A percentile compares a stretch with the other conserved stretches of the same genome.
These are phyloP conservation scores for Porcisia deanei DNA, from an alignment of 208 protist species.

Conservation along the genomic window DNA sequence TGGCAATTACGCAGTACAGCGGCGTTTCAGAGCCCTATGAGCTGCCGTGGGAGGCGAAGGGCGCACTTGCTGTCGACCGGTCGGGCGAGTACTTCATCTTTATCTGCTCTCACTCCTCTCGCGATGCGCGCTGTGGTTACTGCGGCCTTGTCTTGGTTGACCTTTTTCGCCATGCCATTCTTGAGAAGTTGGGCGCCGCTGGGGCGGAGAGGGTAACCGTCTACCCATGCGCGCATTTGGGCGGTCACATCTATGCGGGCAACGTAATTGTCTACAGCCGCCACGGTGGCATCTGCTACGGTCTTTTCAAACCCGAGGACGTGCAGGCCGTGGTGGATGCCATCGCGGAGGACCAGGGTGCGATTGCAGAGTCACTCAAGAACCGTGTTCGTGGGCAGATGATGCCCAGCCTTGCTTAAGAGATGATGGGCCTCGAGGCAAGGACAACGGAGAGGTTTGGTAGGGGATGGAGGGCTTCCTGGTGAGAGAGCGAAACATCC, in stretches of 20 bases:
- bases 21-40: conserved; percentile 36
- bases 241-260: conserved; percentile 91
- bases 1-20: conserved; percentile 68
- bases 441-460: neutral
- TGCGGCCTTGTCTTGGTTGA: conserved; percentile 87
- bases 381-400: conserved; percentile 63
- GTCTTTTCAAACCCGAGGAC: conserved; percentile 82
- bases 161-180: conserved; percentile 68
- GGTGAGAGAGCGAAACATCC: neutral
- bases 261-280: conserved; percentile 91
- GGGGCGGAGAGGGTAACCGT: conserved; percentile 53
- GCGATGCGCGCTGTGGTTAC: conserved; percentile 88
- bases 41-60: conserved; percentile 73
- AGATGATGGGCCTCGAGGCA: neutral
- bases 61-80: conserved; percentile 69
- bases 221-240: conserved; percentile 80
- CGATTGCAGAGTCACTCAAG: conserved; percentile 56
- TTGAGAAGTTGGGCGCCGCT: conserved; percentile 35
- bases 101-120: conserved; percentile 77
- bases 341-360: conserved; percentile 45
- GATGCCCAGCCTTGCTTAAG: conserved; percentile 7
- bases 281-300: conserved; percentile 84
- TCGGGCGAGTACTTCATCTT: conserved; percentile 86
- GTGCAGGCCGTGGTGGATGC: conserved; percentile 60
- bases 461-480: neutral